phyloP scores from a whole-genome alignment of 768 basidiomycete species.

The Sarcodon sp. region DNA sequence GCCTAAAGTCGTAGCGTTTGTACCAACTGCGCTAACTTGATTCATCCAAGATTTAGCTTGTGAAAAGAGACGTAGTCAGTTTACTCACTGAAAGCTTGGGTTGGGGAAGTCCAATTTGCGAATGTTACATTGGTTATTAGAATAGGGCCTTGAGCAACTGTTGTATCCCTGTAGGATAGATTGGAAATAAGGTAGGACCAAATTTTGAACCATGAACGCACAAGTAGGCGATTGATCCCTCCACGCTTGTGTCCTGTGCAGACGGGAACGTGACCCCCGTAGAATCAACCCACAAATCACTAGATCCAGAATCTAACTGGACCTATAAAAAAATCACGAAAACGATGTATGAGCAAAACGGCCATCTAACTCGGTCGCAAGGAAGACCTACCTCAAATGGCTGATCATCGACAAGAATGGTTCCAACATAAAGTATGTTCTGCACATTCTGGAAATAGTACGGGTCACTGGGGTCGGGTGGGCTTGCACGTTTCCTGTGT shows the following conservation, averaged over 20 bases:
- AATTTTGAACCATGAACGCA: not conserved
- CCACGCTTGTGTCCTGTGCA: not conserved
- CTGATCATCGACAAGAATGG: conserved; percentile 3
- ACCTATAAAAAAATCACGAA: conserved; percentile 2
- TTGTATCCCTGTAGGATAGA: conserved; percentile 2
- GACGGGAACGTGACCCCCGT: conserved; percentile 2
- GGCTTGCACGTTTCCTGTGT: too few species aligned
- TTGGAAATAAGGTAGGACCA: too few species aligned
- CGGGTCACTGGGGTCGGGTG: too few species aligned
- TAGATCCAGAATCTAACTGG: conserved; percentile 7
- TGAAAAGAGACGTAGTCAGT: not conserved
- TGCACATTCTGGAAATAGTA: too few species aligned
- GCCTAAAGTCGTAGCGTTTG: conserved; percentile 5
- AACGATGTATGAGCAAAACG: not conserved
- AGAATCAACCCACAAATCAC: conserved; percentile 7
- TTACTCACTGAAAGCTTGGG: conserved; percentile 7
- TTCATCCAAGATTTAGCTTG: not conserved
- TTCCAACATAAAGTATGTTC: conserved; percentile 4
- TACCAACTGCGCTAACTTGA: conserved; percentile 5
- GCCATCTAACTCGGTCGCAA: not conserved
- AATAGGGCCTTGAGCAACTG: conserved; percentile 4
- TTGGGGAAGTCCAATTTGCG: conserved; percentile 3
- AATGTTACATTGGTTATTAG: conserved; percentile 1
- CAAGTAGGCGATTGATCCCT: not conserved
- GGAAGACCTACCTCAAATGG: conserved; percentile 4